Evolutionary conservation across 139 green algal species (phyloP).

Genomic region (Tetradesmus obliquus): DNA sequence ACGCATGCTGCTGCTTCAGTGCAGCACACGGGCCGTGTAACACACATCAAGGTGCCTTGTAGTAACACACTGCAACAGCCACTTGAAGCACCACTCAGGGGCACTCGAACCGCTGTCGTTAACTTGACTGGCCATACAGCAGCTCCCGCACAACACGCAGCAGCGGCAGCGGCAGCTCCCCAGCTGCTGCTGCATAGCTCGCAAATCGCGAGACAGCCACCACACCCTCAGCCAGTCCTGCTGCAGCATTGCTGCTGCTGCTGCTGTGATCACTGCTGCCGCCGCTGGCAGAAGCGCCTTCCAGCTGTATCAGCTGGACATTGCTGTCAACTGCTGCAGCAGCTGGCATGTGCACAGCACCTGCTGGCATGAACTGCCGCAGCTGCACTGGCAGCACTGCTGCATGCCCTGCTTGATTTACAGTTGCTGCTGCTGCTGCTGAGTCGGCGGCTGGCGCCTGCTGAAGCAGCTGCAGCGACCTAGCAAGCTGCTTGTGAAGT

Average conservation of each 20-base stretch:
- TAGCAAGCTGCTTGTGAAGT: not conserved
- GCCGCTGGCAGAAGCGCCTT: not conserved
- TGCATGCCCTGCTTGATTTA: not conserved
- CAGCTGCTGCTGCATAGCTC: not conserved
- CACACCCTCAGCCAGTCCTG: not conserved
- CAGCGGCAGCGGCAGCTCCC: not conserved
- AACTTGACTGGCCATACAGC: not conserved
- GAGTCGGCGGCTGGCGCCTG: not conserved
- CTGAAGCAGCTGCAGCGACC: not conserved
- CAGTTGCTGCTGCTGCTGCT: not conserved
- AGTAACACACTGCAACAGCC: too few species aligned
- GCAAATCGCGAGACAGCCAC: not conserved
- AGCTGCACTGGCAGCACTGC: not conserved
- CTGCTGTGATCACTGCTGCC: not conserved
- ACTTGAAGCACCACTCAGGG: too few species aligned
- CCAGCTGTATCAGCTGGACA: not conserved
- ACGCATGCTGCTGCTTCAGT: too few species aligned
- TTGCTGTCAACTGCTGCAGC: not conserved
- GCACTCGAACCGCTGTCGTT: not conserved
- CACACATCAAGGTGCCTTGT: too few species aligned
- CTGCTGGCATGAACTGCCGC: conserved; percentile 4
- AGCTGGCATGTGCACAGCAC: not conserved
- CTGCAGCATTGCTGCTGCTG: not conserved
- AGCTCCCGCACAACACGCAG: conserved; percentile 4
- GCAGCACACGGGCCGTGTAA: too few species aligned